phyloP scores from a whole-genome alignment of 768 basidiomycete genomes.

The Chalciporus pseudorubinellus region DNA sequence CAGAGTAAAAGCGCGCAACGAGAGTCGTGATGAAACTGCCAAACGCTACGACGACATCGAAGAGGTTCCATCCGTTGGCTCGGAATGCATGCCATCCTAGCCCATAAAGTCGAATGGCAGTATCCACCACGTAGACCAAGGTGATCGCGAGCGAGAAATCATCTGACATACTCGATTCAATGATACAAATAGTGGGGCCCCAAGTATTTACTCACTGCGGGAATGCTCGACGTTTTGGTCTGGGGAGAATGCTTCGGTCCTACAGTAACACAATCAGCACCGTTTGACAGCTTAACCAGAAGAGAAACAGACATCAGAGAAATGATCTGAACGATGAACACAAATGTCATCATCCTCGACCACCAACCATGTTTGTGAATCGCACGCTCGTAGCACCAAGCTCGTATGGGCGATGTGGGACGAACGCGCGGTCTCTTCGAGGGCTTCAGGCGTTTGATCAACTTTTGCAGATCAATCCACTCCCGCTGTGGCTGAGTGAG shows the following conservation, averaged over 20 bases:
- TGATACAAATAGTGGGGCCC: slow-evolving; percentile 2
- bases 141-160: slow-evolving; percentile 74
- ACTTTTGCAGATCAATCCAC: slow-evolving; percentile 91
- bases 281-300: not conserved
- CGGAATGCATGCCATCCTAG: slow-evolving; percentile 82
- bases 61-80: slow-evolving; percentile 93
- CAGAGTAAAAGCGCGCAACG: slow-evolving; percentile 54
- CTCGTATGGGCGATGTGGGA: slow-evolving; percentile 53
- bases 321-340: slow-evolving; percentile 81
- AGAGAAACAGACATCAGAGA: slow-evolving; percentile 69
- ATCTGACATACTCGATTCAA: slow-evolving; percentile 43
- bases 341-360: slow-evolving; percentile 72
- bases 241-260: slow-evolving; percentile 76
- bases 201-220: slow-evolving; percentile 48
- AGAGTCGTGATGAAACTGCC: slow-evolving; percentile 86
- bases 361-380: slow-evolving; percentile 93
- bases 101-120: slow-evolving; percentile 73
- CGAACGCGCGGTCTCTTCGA: slow-evolving; percentile 71
- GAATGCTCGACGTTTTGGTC: slow-evolving; percentile 48
- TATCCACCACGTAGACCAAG: slow-evolving; percentile 72
- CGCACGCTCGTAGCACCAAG: slow-evolving; percentile 92
- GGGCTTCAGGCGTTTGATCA: slow-evolving; percentile 83
- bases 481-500: slow-evolving; percentile 84
- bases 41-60: slow-evolving; percentile 75
- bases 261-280: slow-evolving; percentile 30